phyloP scores from a whole-genome alignment of 1,284 basidiomycete species.

The Golubevia pallescens region DNA sequence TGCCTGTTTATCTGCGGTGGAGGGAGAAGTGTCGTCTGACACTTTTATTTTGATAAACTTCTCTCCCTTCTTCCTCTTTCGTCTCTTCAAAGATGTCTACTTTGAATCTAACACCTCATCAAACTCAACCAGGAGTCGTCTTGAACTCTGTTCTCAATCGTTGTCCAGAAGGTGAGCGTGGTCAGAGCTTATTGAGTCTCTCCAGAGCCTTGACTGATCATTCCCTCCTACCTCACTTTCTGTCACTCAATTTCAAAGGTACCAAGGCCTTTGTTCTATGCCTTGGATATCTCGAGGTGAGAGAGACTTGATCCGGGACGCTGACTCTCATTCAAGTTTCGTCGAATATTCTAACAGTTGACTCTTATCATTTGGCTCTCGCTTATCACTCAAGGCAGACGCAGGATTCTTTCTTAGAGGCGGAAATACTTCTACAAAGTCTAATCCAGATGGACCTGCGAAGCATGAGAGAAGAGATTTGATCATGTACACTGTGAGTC shows the following conservation, averaged over 20 bases:
- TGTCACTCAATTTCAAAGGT: constrained; percentile 37
- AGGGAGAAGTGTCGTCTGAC: too few species aligned
- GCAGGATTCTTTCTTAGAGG: constrained; percentile 55
- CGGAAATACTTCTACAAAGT: constrained; percentile 33
- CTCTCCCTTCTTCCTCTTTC: too few species aligned
- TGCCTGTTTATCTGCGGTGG: too few species aligned
- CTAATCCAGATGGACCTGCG: constrained; percentile 25
- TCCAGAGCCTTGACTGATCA: neutral
- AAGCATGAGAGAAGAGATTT: constrained; percentile 33
- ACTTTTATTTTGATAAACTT: too few species aligned
- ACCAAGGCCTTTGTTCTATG: constrained; percentile 52
- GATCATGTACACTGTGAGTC: constrained; percentile 37
- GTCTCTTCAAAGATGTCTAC: too few species aligned
- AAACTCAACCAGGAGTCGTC: constrained; percentile 33
- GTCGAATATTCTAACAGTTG: neutral
- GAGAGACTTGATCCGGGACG: neutral
- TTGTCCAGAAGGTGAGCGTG: neutral
- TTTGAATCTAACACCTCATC: constrained; percentile 21
- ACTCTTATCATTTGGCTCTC: neutral
- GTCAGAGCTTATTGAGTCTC: neutral
- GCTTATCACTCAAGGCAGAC: too few species aligned
- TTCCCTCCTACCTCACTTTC: constrained; percentile 17
- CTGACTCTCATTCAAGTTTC: neutral
- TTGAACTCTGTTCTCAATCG: constrained; percentile 11
- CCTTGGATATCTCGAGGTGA: constrained; percentile 48